Conservation (phyloP, 257 asterid genomes). For the Solanum paucissectum region DNA sequence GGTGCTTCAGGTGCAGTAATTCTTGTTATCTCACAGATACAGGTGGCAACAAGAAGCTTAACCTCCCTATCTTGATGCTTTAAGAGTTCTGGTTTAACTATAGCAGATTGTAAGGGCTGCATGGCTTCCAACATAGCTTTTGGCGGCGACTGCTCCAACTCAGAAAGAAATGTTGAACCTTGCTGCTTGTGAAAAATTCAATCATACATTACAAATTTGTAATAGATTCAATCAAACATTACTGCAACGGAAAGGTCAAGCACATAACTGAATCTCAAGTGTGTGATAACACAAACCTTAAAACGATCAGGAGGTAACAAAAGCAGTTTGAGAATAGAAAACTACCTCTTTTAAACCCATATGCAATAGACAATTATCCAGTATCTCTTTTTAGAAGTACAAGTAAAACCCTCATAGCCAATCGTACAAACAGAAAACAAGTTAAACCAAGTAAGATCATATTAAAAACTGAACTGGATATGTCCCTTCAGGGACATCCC, state of each 20-base stretch:
- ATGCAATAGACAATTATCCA: not conserved
- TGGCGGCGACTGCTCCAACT: conserved; percentile 85
- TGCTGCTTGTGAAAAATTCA: conserved; percentile 52
- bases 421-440: not conserved
- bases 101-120: conserved; percentile 70
- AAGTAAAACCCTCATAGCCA: not conserved
- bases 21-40: conserved; percentile 93
- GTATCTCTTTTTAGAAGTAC: not conserved
- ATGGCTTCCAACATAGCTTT: conserved; percentile 62
- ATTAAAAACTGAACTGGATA: not conserved
- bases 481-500: not conserved
- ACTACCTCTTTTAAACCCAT: not conserved
- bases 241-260: not conserved
- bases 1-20: conserved; percentile 98
- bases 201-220: not conserved
- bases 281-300: not conserved
- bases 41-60: conserved; percentile 84
- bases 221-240: not conserved
- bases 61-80: conserved; percentile 94
- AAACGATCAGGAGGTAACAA: not conserved
- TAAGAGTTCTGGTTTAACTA: conserved; percentile 76
- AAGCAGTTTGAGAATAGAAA: not conserved
- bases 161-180: conserved; percentile 71
- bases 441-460: not conserved
- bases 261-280: not conserved